Base-by-base conservation (phyloP, 2,329 filamentous ascomycete genomes). In the Aspergillus awamori region DNA sequence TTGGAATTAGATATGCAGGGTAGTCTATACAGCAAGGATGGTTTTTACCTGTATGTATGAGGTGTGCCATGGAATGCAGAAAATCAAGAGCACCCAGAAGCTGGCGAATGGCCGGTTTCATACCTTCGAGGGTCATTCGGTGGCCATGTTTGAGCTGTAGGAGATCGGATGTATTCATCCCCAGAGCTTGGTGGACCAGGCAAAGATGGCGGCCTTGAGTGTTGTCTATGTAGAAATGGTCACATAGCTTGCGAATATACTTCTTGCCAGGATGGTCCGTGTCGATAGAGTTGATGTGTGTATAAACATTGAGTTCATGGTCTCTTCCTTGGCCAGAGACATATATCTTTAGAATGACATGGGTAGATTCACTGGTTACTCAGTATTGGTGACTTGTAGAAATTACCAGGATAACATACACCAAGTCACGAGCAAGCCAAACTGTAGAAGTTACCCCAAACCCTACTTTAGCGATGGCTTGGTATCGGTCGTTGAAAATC, bases 151-250 rank as follows among this genome's bases (percentile, higher is more conserved):
- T 30, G 17, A 38, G 61, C 13, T 22, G 3, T 2, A 64, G n/a
- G 5, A 63, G n/a, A 8, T 62, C 51, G 36, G 28, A 28, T 48
- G 57, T 38, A 49, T 52, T 68, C 8, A 67, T 62, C 26, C 66
- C 65, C 1, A 67, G 57, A 4, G 53, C 58, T 36, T 69, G 59
- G 43, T 70, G 66, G 45, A 72, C 69, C 49, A 72, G 65, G 36
- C 68, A 71, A 8, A 65, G 49, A 56, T 67, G 62, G 22, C 24
- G 47, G 10, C 67, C 67, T 22, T 61, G 52, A 17, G 67, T 65
- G 5, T 68, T 66, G 2, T 56, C 3, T 6, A 70, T 49, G 2
- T 22, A 17, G 41, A 71, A 71, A 17, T 63, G 54, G 13, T 63
- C 61, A 36, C 69, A 20, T 1, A 71, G 47, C 26, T 63, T 59